Percentiles rank a stretch among this genome's conserved stretches.
Conservation (phyloP, 805 yeast species). For the Cyberlindnera veronae region DNA sequence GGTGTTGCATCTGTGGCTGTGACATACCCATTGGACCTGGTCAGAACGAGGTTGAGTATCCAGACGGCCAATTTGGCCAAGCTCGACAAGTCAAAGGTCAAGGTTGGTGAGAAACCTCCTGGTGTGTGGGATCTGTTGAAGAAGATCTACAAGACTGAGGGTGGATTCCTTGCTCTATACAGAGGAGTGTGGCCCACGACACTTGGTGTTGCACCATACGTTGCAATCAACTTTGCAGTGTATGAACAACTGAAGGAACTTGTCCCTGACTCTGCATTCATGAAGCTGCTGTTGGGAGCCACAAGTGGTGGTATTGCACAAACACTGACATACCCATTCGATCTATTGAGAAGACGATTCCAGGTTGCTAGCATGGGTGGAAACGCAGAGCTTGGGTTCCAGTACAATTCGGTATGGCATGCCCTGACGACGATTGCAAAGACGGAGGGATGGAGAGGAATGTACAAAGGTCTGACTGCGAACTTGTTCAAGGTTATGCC, state of each 20-base stretch:
- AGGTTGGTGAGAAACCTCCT: constrained; percentile 49
- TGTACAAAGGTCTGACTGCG: constrained; percentile 73
- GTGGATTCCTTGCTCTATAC: constrained; percentile 75
- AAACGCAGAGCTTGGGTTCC: constrained; percentile 66
- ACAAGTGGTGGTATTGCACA: constrained; percentile 87
- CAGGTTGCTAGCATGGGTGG: constrained; percentile 85
- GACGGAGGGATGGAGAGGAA: constrained; percentile 70
- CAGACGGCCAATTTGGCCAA: constrained; percentile 69
- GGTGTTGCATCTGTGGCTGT: constrained; percentile 77
- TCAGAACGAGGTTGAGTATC: constrained; percentile 83
- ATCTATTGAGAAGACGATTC: constrained; percentile 80
- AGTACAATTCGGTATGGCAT: constrained; percentile 70
- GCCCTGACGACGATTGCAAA: constrained; percentile 69
- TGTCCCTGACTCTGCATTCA: constrained; percentile 38
- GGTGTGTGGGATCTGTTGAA: constrained; percentile 59
- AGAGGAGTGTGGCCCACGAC: constrained; percentile 90
- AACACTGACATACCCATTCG: constrained; percentile 87
- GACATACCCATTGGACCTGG: constrained; percentile 90
- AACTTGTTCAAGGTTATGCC: constrained; percentile 89
- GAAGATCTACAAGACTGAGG: constrained; percentile 69
- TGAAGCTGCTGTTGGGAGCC: constrained; percentile 77
- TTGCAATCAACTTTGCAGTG: constrained; percentile 85
- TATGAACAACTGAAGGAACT: constrained; percentile 77
- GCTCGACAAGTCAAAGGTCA: constrained; percentile 41
- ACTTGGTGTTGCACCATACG: constrained; percentile 94